Base-by-base conservation (phyloP, 169 alveolate species). In the Eimeria necatrix region DNA sequence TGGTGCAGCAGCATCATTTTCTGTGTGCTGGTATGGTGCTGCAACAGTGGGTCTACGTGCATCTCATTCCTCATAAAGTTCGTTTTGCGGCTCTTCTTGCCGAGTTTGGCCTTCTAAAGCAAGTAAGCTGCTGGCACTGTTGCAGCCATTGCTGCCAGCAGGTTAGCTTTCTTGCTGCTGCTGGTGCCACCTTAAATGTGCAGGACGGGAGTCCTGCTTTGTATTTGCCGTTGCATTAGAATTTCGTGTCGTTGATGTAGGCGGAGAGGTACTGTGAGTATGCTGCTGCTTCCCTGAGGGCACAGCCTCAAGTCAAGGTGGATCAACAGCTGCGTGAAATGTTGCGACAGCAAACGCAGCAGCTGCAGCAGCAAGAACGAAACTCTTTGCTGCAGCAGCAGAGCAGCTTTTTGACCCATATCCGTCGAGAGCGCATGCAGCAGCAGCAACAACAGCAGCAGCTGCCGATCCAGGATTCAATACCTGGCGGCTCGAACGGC, bases 61-160 rank as follows among this genome's bases (percentile, higher is more conserved):
- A 84, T 32, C 78, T 84, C 49, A 18, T 84, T 7, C 92, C 92
- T 49, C n/a, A n/a, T 56, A 84, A 84, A 56, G 26, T 84, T 18
- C 48, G 59, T 26, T 84, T 26, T n/a, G 92, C 80, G 53, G 53
- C 56, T 24, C 64, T 53, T 20, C 92, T 84, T 20, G 92, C 80
- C 32, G 92, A 84, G 22, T 41, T 53, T 4, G 92, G 92, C 6
- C 74, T 53, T 48, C 74, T 84, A 0, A 64, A 46, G 18, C 80
- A 84, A n/a, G 92, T 84, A 84, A 59, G 68, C 20, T 56, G 68
- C 68, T 56, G 68, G 12, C 68, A 56, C 4, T 56, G 68, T 56
- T 18, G 12, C 68, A 56, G 68, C 68, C 20, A 18, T 18, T 56
- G 12, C 68, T 56, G 68, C 22, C 22, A 14, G 68, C 68, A 14